These are phyloP conservation scores for Apiospora rasikravindrae DNA, from an alignment of 2,329 filamentous ascomycete genomes.

Conservation along the genomic window DNA sequence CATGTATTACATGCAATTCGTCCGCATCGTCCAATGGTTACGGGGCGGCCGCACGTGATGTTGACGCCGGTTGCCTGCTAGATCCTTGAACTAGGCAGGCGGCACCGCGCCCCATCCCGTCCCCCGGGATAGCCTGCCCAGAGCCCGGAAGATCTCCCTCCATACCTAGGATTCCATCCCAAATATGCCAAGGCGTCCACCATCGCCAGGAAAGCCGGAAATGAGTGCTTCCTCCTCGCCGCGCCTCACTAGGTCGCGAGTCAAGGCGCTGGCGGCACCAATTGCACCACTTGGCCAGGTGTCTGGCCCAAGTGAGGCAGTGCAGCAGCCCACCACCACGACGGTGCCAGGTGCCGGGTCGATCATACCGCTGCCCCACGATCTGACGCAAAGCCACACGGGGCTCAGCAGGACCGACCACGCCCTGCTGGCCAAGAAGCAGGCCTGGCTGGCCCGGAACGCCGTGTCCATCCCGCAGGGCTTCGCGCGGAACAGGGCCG, in stretches of 20 bases:
- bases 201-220: background rate
- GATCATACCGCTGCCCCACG: background rate
- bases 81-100: background rate
- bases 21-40: background rate
- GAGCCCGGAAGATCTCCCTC: background rate
- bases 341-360: background rate
- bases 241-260: background rate
- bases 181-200: background rate
- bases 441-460: constrained; percentile 10
- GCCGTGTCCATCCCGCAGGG: constrained; percentile 19
- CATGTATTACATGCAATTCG: background rate
- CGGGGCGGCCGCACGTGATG: background rate
- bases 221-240: background rate
- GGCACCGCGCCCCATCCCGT: background rate
- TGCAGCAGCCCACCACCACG: background rate
- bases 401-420: constrained; percentile 18
- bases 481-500: constrained; percentile 15
- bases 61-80: background rate
- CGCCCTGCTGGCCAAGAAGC: constrained; percentile 22
- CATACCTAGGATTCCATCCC: too few species aligned
- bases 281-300: background rate
- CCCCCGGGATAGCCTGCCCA: background rate
- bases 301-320: background rate
- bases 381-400: constrained; percentile 25
- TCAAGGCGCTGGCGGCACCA: background rate